Evolutionary conservation across 805 yeast species (phyloP), one percentile per base, ranked within the genome.

Genomic region (Hanseniaspora nectarophila): DNA sequence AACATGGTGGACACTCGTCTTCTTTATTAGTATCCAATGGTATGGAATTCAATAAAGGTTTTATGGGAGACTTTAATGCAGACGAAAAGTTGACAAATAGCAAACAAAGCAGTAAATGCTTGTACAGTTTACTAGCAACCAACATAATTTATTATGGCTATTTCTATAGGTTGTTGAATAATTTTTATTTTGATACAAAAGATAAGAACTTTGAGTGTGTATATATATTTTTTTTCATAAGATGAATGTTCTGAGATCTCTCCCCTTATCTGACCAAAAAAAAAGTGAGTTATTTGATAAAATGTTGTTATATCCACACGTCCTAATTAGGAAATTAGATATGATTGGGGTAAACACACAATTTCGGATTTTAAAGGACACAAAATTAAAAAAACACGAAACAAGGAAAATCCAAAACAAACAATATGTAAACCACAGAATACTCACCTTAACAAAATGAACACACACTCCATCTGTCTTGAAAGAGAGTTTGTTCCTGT

Each of bases 1-100:
- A 92, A 61, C 97, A 85, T 0, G 95, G 95, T 0, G 95, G 95
- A 60, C 95, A 85, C 46, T 75, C 71, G 10, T 71, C 78, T 28
- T 57, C 54, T 32, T 54, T 56, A 24, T 51, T 52, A 15, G 26
- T 45, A 16, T 32, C 42, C 6, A 26, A n/a, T 18, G 43, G 28
- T 18, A 39, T 13, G 5, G 13, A 29, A 12, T 42, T 42, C n/a
- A 12, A 2, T 18, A 18, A 18, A 10, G 13, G 16, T 5, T n/a
- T n/a, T 12, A 26, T 32, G 12, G 31, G 33, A 15, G 28, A 13
- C 21, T 48, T 24, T 18, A 24, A 21, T 4, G 26, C 34, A 29
- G 26, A 18, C 18, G 35, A 9, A 5, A 34, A 20, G 32, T 16
- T 34, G 16, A 20, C 26, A 20, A 42, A 42, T n/a, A 42, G 34